Conservation (phyloP, 345 rosid species). For the Hibiscus mutabilis region DNA sequence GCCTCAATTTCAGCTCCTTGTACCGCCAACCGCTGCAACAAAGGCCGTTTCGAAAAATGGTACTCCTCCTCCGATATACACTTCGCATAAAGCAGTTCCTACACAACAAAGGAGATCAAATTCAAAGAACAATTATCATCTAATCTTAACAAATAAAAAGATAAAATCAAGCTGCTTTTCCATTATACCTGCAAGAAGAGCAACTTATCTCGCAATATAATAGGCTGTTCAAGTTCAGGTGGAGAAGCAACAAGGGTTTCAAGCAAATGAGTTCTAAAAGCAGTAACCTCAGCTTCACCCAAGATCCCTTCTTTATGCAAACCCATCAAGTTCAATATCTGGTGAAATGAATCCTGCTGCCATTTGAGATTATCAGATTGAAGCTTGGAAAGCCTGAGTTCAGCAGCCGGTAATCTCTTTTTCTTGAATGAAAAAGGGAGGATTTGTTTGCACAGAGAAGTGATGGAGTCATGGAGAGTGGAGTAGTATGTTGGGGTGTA, state of each 20-base stretch:
- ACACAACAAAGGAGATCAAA: not conserved
- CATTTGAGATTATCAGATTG: slow-evolving; percentile 77
- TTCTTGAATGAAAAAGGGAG: slow-evolving; percentile 71
- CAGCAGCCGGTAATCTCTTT: slow-evolving; percentile 36
- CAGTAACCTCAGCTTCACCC: slow-evolving; percentile 42
- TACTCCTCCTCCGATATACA: slow-evolving; percentile 63
- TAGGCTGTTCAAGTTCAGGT: slow-evolving; percentile 39
- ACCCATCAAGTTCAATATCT: slow-evolving; percentile 64
- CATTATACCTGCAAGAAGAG: slow-evolving; percentile 58
- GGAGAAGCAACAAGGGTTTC: slow-evolving; percentile 57
- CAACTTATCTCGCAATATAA: slow-evolving; percentile 53
- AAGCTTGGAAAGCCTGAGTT: slow-evolving; percentile 46
- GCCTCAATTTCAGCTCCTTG: slow-evolving; percentile 69
- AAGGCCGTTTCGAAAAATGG: slow-evolving; percentile 65
- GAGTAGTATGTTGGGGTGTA: slow-evolving; percentile 78
- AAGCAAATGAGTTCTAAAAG: slow-evolving; percentile 52
- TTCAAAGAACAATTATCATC: not conserved
- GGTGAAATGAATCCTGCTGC: slow-evolving; percentile 80
- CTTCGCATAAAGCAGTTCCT: slow-evolving; percentile 68
- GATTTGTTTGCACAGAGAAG: slow-evolving; percentile 67
- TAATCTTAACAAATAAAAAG: not conserved
- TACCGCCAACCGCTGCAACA: slow-evolving; percentile 58
- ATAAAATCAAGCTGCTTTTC: not conserved
- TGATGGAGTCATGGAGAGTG: slow-evolving; percentile 63
- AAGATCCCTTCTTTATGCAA: slow-evolving; percentile 62